Conservation (phyloP, 129 eudicot species). For the Saussurea involucrata region DNA sequence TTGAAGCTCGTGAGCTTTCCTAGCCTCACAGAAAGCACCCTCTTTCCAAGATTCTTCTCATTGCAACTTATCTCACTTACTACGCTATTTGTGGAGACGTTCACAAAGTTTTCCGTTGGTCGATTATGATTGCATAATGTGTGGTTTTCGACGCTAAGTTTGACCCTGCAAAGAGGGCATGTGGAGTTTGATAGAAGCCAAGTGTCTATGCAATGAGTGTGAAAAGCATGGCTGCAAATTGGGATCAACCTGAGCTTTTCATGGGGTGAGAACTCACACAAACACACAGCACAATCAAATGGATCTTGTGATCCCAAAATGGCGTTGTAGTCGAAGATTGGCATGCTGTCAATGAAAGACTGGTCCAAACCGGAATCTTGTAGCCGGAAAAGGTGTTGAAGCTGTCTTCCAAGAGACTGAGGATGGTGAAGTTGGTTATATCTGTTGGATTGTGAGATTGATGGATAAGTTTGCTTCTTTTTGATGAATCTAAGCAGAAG, state of each 20-base stretch:
- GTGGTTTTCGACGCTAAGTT: conserved; percentile 14
- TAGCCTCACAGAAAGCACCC: conserved; percentile 49
- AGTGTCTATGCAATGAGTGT: conserved; percentile 58
- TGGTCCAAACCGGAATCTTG: conserved; percentile 71
- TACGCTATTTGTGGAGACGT: background rate
- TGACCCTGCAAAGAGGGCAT: conserved; percentile 59
- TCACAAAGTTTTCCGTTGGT: background rate
- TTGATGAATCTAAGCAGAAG: conserved; percentile 27
- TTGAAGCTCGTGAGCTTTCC: conserved; percentile 41
- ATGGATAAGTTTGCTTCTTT: conserved; percentile 20
- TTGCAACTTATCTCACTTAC: background rate
- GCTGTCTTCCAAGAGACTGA: conserved; percentile 49
- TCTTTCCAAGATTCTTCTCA: background rate
- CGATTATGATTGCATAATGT: background rate
- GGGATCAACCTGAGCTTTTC: conserved; percentile 57
- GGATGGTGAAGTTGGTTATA: conserved; percentile 24
- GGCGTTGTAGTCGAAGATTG: conserved; percentile 43
- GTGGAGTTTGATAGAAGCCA: conserved; percentile 65
- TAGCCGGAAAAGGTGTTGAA: conserved; percentile 55
- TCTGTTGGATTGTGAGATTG: conserved; percentile 35
- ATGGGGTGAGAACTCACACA: conserved; percentile 39
- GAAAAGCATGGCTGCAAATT: conserved; percentile 57
- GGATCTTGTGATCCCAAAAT: conserved; percentile 38
- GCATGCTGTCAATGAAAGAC: conserved; percentile 46
- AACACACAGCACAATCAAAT: conserved; percentile 64